Conservation (phyloP, 1,139 yeast species). For the Geotrichum europaeum region DNA sequence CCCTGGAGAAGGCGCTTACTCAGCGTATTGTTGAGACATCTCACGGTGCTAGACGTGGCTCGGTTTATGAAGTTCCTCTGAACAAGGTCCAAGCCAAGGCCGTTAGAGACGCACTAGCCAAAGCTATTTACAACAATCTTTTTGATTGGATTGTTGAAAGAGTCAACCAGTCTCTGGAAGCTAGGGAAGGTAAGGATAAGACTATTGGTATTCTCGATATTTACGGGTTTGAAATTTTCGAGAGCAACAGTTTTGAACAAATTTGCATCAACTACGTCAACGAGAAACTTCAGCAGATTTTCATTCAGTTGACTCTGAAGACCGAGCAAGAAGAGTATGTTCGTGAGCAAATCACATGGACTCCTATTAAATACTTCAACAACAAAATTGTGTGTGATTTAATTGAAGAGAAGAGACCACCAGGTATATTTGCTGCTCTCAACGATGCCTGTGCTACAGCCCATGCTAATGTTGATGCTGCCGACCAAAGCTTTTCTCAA, state of each 20-base stretch:
- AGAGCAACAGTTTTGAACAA: constrained; percentile 94
- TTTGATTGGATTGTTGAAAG: constrained; percentile 98
- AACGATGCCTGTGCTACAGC: constrained; percentile 98
- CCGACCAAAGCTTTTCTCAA: constrained; percentile 94
- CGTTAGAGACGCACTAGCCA: constrained; percentile 91
- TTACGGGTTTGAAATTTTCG: constrained; percentile 97
- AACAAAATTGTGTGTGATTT: constrained; percentile 95
- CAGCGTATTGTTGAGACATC: constrained; percentile 85
- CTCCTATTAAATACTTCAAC: constrained; percentile 94
- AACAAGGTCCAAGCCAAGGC: constrained; percentile 91
- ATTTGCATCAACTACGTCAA: constrained; percentile 95
- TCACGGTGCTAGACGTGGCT: constrained; percentile 75
- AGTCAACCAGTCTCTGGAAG: constrained; percentile 67
- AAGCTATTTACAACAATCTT: constrained; percentile 84
- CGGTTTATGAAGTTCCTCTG: constrained; percentile 89
- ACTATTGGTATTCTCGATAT: constrained; percentile 94
- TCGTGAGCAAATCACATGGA: constrained; percentile 93
- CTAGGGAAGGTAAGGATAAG: constrained; percentile 49
- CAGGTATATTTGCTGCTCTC: constrained; percentile 93
- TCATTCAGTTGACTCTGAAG: constrained; percentile 88
- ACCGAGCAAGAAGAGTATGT: constrained; percentile 98
- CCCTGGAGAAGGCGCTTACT: constrained; percentile 60
- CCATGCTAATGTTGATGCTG: constrained; percentile 95
- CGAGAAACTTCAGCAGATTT: constrained; percentile 94
- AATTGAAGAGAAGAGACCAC: constrained; percentile 91